These are phyloP conservation scores for Trifolium subterraneum DNA, from an alignment of 306 rosid species.

Conservation along the genomic window DNA sequence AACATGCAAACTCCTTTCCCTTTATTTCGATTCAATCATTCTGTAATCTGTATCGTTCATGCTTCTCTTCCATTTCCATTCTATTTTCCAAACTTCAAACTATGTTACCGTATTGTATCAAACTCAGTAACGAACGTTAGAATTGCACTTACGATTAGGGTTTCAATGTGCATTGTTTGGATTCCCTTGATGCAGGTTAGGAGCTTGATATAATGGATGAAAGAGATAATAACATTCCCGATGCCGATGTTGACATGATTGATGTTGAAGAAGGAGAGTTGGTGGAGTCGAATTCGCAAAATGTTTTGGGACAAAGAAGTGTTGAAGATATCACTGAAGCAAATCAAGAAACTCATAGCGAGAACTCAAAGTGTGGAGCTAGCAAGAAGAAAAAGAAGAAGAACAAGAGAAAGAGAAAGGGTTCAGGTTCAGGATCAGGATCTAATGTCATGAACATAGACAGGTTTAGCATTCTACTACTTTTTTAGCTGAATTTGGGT, in stretches of 20 bases:
- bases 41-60: neutral
- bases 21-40: neutral
- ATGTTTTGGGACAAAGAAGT: slow-evolving; percentile 40
- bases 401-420: slow-evolving; percentile 58
- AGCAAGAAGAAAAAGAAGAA: slow-evolving; percentile 82
- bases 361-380: slow-evolving; percentile 50
- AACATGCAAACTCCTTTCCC: neutral
- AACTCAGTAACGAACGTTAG: neutral
- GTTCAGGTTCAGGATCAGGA: slow-evolving; percentile 27
- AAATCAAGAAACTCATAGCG: slow-evolving; percentile 43
- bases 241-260: slow-evolving; percentile 74
- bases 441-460: slow-evolving; percentile 34
- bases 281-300: slow-evolving; percentile 46
- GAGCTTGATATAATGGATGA: slow-evolving; percentile 57
- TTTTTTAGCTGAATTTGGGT: neutral
- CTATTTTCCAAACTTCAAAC: neutral
- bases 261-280: slow-evolving; percentile 93
- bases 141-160: slow-evolving; percentile 6
- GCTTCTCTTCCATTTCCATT: neutral
- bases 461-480: slow-evolving; percentile 38
- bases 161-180: neutral
- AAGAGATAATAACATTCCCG: slow-evolving; percentile 64
- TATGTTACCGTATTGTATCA: neutral
- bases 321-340: slow-evolving; percentile 37
- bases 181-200: slow-evolving; percentile 27